Conservation (phyloP, 1,139 yeast genomes). For the Blastobotrys elegans region DNA sequence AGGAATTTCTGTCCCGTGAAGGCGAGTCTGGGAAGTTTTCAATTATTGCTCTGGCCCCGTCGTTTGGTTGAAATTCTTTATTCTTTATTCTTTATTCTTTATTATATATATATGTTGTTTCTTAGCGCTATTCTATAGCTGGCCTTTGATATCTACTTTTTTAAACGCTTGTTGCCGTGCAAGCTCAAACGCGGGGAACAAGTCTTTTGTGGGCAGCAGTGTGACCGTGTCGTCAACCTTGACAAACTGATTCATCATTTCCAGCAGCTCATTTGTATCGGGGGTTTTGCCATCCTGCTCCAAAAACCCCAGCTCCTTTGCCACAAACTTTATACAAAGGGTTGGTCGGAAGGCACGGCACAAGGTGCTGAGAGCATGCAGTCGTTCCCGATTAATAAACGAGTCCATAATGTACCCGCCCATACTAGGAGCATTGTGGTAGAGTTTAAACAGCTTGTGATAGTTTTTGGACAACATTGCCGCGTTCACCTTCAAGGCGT, state of each 20-base stretch:
- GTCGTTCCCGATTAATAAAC: slow-evolving; percentile 51
- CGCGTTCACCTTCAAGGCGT: slow-evolving; percentile 44
- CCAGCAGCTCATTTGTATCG: slow-evolving; percentile 8
- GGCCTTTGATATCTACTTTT: slow-evolving; percentile 90
- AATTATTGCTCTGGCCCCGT: slow-evolving; percentile 34
- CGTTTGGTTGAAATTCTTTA: slow-evolving; percentile 10
- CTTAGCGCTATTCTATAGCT: slow-evolving; percentile 31
- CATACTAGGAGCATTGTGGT: slow-evolving; percentile 40
- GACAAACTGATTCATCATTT: slow-evolving; percentile 11
- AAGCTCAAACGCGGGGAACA: slow-evolving; percentile 44
- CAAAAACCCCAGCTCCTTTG: slow-evolving; percentile 45
- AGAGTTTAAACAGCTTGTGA: slow-evolving; percentile 46
- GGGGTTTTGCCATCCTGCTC: slow-evolving; percentile 24
- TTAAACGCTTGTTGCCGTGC: slow-evolving; percentile 45
- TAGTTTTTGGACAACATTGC: slow-evolving; percentile 48
- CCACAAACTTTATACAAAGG: slow-evolving; percentile 44
- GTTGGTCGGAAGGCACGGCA: slow-evolving; percentile 54
- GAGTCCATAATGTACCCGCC: slow-evolving; percentile 43
- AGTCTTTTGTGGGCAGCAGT: slow-evolving; percentile 36
- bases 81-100: no score
- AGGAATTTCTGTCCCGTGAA: slow-evolving; percentile 54
- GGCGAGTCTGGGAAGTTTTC: slow-evolving; percentile 30
- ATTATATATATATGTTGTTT: background rate
- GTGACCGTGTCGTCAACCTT: slow-evolving; percentile 9
- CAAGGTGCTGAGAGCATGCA: slow-evolving; percentile 55